Base-by-base conservation (phyloP, 495 filamentous ascomycete species). In the Lophiotrema nucula region DNA sequence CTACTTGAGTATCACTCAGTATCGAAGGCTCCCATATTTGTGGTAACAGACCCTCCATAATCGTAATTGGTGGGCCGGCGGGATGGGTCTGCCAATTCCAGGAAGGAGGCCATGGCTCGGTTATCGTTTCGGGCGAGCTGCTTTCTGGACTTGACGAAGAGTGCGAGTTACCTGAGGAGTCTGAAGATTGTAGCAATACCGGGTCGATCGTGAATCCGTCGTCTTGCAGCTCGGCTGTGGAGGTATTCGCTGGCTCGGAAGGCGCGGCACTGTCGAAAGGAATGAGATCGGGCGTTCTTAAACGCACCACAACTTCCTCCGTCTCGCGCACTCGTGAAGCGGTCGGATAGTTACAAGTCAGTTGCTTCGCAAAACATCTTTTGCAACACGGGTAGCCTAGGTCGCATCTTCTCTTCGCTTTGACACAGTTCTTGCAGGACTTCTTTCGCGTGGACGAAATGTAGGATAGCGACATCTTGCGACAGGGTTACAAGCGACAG, bases 341-440 rank as follows among this genome's bases (percentile, higher is more conserved):
- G 42, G 42, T 59, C 1, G 54, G 43, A 41, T 64, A 64, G 19
- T 33, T 24, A 44, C 54, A 64, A 15, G 41, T 35, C 22, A 59
- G 25, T 19, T 50, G 49, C 31, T 64, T 64, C 5, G 48, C 27
- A 24, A 59, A 55, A 23, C 55, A 64, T 1, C 61, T 21, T 13
- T 49, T 58, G 24, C 61, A 64, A 37, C 42, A 50, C 6, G 61
- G 61, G 27, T 44, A 64, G 1, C 61, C 56, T n/a, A 64, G 46
- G 33, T 64, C 61, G 50, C 61, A 83, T 15, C 77, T 75, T 13
- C 80, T 69, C 58, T 81, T 83, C 8, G 75, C 74, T 48, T 71
- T 73, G 6, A 59, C 55, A 38, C 61, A 64, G 25, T 27, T 41
- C 15, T 50, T 39, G 23, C 61, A 64, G 10, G 49, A 54, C 50